These are phyloP conservation scores for Kentomonas sorsogonicus DNA, from an alignment of 208 protist genomes.

Conservation along the genomic window DNA sequence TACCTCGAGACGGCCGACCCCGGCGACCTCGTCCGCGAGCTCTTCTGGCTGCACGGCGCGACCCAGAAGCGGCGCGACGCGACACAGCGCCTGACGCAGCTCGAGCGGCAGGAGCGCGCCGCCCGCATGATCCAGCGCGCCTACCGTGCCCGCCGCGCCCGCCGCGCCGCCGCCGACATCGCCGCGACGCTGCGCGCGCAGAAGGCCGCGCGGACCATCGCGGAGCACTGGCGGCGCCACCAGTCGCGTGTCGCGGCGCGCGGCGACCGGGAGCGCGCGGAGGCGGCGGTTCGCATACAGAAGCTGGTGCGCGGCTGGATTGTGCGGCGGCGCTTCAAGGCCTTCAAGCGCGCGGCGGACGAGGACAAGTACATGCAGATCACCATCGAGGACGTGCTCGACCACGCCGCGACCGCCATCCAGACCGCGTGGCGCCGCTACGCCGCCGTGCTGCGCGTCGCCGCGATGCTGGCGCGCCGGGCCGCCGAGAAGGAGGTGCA, in stretches of 20 bases:
- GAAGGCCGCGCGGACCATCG: constrained; percentile 37
- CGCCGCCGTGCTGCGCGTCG: constrained; percentile 13
- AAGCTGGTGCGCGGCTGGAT: constrained; percentile 56
- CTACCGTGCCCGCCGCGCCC: constrained; percentile 32
- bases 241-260: constrained; percentile 21
- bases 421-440: constrained; percentile 76
- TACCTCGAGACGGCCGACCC: constrained; percentile 45
- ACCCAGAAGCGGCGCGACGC: constrained; percentile 30
- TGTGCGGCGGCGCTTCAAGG: constrained; percentile 47
- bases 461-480: constrained; percentile 13
- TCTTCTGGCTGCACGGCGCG: constrained; percentile 80
- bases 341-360: constrained; percentile 24
- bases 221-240: constrained; percentile 50
- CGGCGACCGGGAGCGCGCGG: constrained; percentile 21
- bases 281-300: constrained; percentile 60
- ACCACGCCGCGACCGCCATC: constrained; percentile 53
- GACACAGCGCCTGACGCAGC: constrained; percentile 24
- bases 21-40: constrained; percentile 60
- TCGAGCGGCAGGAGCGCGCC: constrained; percentile 18
- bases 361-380: constrained; percentile 28
- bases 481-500: constrained; percentile 10
- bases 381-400: constrained; percentile 44
- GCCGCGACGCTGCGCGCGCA: constrained; percentile 10
- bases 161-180: constrained; percentile 16
- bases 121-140: constrained; percentile 53